phyloP scores from a whole-genome alignment of 2,329 filamentous ascomycete genomes.

The Sporothrix humicola region DNA sequence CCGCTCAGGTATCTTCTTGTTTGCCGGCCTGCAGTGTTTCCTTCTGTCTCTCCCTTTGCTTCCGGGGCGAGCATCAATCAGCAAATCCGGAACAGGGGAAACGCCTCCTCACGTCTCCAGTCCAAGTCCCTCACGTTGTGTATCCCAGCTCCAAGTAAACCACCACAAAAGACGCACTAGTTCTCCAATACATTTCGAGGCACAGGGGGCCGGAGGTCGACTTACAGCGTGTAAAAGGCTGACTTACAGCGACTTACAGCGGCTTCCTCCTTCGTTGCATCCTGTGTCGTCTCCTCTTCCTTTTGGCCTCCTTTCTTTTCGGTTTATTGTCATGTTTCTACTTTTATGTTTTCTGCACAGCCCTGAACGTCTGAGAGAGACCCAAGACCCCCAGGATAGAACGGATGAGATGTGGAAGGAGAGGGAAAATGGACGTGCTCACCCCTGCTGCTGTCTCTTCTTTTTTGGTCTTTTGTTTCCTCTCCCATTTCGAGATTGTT shows the following conservation, averaged over 20 bases:
- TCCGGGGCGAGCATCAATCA: conserved; percentile 30
- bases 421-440: background rate
- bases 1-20: background rate
- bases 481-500: background rate
- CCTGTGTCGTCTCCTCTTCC: background rate
- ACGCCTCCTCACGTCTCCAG: background rate
- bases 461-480: background rate
- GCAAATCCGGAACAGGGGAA: conserved; percentile 30
- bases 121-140: background rate
- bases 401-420: conserved; percentile 3
- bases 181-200: too few relatives aligned
- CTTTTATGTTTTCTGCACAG: background rate
- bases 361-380: background rate
- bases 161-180: too few relatives aligned
- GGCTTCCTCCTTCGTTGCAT: too few relatives aligned
- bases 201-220: too few relatives aligned
- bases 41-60: conserved; percentile 16
- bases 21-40: background rate
- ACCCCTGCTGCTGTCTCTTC: conserved; percentile 11
- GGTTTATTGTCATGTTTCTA: background rate
- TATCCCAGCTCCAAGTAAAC: background rate
- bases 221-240: too few relatives aligned
- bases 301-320: too few relatives aligned
- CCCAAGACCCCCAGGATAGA: background rate
- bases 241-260: too few relatives aligned